Evolutionary conservation across 2,329 filamentous ascomycete genomes (phyloP).

Genomic region (Spiromastix sp.): DNA sequence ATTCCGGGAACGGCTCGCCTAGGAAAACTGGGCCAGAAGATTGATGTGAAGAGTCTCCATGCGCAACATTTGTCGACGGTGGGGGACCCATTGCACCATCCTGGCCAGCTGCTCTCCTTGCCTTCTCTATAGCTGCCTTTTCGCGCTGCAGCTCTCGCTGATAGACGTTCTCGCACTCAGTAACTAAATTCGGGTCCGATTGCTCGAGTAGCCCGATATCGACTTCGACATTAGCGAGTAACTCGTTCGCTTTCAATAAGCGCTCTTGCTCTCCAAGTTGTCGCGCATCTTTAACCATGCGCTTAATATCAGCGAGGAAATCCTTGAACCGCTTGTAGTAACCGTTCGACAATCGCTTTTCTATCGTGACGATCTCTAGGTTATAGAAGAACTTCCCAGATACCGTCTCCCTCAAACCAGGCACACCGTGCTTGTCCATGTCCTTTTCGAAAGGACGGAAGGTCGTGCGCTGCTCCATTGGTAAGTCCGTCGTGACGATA

Average conservation of each 20-base stretch:
- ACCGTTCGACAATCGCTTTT: constrained; percentile 92
- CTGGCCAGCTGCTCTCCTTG: constrained; percentile 28
- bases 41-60: constrained; percentile 37
- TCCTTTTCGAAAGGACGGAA: constrained; percentile 68
- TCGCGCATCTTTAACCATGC: constrained; percentile 74
- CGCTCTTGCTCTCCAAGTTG: constrained; percentile 73
- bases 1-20: constrained; percentile 53
- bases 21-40: constrained; percentile 46
- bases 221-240: constrained; percentile 86
- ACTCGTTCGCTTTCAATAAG: constrained; percentile 78
- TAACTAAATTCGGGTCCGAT: constrained; percentile 50
- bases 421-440: constrained; percentile 66
- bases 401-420: constrained; percentile 63
- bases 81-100: constrained; percentile 36
- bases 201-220: constrained; percentile 71
- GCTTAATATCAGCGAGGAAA: constrained; percentile 78
- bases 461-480: constrained; percentile 46
- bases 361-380: constrained; percentile 81
- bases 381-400: constrained; percentile 91
- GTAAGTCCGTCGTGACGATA: constrained; percentile 49
- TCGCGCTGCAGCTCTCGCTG: constrained; percentile 60
- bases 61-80: constrained; percentile 42
- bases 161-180: constrained; percentile 75
- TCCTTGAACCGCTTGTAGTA: constrained; percentile 88
- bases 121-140: constrained; percentile 51